Percentiles rank a stretch among this genome's conserved stretches.
Conservation (phyloP, 345 rosid species). For the Eucalyptus virginea region DNA sequence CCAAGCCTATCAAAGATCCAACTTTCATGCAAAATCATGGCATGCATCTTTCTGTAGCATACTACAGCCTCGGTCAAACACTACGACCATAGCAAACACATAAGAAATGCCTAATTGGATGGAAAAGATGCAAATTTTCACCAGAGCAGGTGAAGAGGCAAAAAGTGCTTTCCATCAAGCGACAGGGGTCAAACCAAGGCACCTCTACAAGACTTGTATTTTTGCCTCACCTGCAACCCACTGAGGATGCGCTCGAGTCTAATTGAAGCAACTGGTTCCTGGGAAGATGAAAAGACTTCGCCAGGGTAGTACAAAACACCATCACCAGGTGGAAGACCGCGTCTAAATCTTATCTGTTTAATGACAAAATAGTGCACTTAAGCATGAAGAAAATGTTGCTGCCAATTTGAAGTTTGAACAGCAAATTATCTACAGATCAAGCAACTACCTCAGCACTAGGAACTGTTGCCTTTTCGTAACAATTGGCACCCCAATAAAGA, state of each 20-base stretch:
- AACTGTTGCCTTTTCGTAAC: conserved; percentile 87
- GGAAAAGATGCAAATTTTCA: neutral
- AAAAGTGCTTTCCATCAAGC: neutral
- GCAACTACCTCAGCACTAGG: conserved; percentile 83
- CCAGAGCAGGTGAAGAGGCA: neutral
- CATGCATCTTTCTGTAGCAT: neutral
- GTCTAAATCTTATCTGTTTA: conserved; percentile 72
- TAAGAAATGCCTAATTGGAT: neutral
- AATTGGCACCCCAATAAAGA: conserved; percentile 96
- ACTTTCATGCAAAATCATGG: neutral
- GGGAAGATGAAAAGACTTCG: conserved; percentile 82
- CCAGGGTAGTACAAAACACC: conserved; percentile 92
- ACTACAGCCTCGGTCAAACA: neutral
- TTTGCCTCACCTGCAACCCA: conserved; percentile 65
- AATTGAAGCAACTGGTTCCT: conserved; percentile 74
- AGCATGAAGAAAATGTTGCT: neutral
- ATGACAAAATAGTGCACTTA: neutral
- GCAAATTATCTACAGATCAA: neutral
- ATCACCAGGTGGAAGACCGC: conserved; percentile 93
- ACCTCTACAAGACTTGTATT: neutral
- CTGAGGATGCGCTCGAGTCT: conserved; percentile 89
- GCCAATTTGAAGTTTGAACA: neutral
- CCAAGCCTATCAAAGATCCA: neutral
- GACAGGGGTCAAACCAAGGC: neutral
- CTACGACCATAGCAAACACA: neutral